These are phyloP conservation scores for Leccinum obscurum DNA, from an alignment of 768 basidiomycete species.

Conservation along the genomic window DNA sequence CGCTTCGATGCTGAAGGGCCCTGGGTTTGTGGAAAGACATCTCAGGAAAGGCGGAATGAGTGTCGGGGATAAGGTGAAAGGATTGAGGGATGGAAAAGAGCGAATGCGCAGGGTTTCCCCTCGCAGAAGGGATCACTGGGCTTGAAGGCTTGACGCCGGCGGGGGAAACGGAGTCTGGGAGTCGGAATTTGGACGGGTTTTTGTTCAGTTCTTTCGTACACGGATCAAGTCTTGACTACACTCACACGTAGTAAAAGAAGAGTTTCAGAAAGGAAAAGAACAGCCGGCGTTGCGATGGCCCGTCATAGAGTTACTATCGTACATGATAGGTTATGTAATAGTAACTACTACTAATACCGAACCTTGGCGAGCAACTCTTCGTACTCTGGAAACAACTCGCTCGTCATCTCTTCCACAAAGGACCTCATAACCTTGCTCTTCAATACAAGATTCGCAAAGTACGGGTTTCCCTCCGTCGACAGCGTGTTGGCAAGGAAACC, in stretches of 20 bases:
- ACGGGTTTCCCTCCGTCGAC: slow-evolving; percentile 24
- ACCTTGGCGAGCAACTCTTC: slow-evolving; percentile 15
- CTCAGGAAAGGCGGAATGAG: slow-evolving; percentile 1
- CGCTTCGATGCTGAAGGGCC: slow-evolving; percentile 17
- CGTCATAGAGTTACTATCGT: neutral
- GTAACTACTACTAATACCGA: neutral
- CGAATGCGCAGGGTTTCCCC: slow-evolving; percentile 12
- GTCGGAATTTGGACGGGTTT: slow-evolving; percentile 13
- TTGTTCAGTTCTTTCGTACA: neutral
- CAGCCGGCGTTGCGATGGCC: slow-evolving; percentile 17
- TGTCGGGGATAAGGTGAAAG: neutral
- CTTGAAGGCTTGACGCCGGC: no score
- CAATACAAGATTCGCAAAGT: slow-evolving; percentile 26
- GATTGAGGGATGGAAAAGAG: slow-evolving; percentile 19
- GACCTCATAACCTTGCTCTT: slow-evolving; percentile 17
- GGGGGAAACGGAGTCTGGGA: neutral
- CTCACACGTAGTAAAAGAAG: slow-evolving; percentile 14
- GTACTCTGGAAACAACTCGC: slow-evolving; percentile 31
- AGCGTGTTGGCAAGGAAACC: slow-evolving; percentile 35
- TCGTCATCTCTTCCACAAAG: slow-evolving; percentile 28
- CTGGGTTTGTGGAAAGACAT: slow-evolving; percentile 21
- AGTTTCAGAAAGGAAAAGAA: neutral
- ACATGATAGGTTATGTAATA: neutral
- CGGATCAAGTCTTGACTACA: no score
- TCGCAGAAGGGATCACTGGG: slow-evolving; percentile 24